Evolutionary conservation across 2,329 filamentous ascomycete species (phyloP).

Genomic region (Fusarium citri): DNA sequence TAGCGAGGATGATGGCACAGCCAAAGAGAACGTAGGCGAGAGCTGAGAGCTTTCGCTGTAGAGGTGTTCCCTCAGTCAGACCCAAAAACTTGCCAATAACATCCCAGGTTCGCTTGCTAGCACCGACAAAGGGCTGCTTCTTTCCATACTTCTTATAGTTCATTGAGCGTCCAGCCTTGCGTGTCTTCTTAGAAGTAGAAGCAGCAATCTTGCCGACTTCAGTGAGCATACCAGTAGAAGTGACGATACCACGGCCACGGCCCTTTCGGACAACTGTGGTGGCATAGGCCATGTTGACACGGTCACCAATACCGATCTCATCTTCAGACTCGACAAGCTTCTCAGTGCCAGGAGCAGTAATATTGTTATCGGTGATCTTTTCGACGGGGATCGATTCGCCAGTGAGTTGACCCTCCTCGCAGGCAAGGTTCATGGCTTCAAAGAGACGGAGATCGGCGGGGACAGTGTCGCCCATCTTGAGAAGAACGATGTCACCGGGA

Average conservation of each 20-base stretch:
- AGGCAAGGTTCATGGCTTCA: constrained; percentile 81
- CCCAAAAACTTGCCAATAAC: constrained; percentile 69
- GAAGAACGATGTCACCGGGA: constrained; percentile 75
- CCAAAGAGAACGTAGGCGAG: constrained; percentile 81
- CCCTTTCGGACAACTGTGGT: constrained; percentile 80
- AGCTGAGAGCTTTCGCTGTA: constrained; percentile 82
- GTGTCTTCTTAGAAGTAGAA: constrained; percentile 63
- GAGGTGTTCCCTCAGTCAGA: constrained; percentile 75
- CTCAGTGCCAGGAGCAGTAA: constrained; percentile 59
- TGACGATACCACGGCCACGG: constrained; percentile 77
- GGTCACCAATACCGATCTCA: constrained; percentile 75
- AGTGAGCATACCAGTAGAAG: constrained; percentile 77
- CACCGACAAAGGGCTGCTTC: constrained; percentile 60
- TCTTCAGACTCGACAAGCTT: constrained; percentile 57
- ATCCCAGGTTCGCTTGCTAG: constrained; percentile 60
- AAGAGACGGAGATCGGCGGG: constrained; percentile 78
- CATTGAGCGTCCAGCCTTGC: constrained; percentile 66
- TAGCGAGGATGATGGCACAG: constrained; percentile 70
- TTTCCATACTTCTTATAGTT: constrained; percentile 66
- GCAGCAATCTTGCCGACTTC: constrained; percentile 78
- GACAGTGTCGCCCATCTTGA: constrained; percentile 79
- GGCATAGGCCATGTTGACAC: constrained; percentile 80
- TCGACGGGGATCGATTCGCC: constrained; percentile 80
- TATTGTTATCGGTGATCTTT: constrained; percentile 68
- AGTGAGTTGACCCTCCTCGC: constrained; percentile 82